Base-by-base conservation (phyloP, 202 grass and related monocot genomes). In the Hordeum pubiflorum region DNA sequence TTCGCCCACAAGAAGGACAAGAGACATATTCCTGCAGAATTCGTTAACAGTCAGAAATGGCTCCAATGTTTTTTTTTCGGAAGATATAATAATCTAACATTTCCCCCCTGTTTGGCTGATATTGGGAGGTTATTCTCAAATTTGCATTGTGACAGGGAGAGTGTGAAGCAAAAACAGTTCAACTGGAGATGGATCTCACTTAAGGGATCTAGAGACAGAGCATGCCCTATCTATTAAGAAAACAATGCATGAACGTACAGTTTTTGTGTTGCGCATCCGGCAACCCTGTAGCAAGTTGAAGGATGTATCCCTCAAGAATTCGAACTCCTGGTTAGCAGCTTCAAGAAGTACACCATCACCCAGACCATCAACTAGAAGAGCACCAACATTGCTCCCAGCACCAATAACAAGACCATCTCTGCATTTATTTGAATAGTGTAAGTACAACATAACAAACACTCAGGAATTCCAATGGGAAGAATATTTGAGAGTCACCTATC, bases 191-290 rank as follows among this genome's bases (percentile, higher is more conserved):
- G 3, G 4, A 41, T 62, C 10, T 44, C 62, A 52, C 44, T 72
- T 58, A 31, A 1, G 55, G 21, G 21, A 74, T 81, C 5, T n/a
- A 33, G 27, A 72, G n/a, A 70, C 3, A 84, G 50, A 86, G 31
- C 12, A 63, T 61, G 17, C 54, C 29, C 46, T 71, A 41, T 77
- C 8, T 70, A 43, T 31, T 33, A 67, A 66, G 40, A 17, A 78
- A 64, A 86, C 13, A 89, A 62, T 66, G 20, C 50, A 80, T 76
- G 0, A 71, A 85, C 92, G 3, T 93, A 99, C 96, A 8, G 96
- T 99, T 93, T 99, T 99, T 77, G 96, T 99, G 89, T 96, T 99
- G 88, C 96, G 92, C 96, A 99, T 99, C 81, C 96, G 94, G 90
- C 96, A 99, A 72, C 96, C 96, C 87, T 99, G 96, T 74, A 99